Percentiles rank a stretch among this genome's conserved stretches.
These are phyloP conservation scores for Penicillium canescens DNA, from an alignment of 495 filamentous ascomycete genomes.

Conservation along the genomic window DNA sequence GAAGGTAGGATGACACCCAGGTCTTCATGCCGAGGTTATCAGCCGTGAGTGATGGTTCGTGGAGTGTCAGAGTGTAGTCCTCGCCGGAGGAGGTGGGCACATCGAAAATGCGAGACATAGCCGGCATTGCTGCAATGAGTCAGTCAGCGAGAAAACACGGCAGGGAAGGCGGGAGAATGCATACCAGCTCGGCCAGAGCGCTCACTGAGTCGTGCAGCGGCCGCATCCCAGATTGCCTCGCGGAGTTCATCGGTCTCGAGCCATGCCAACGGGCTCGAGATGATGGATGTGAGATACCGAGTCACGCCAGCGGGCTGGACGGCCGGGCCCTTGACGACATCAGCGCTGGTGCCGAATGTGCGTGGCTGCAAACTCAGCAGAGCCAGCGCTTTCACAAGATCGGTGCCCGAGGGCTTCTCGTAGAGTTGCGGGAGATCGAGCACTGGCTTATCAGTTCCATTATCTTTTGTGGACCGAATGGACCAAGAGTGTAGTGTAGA, in stretches of 20 bases:
- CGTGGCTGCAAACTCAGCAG: conserved; percentile 45
- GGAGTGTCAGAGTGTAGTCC: conserved; percentile 67
- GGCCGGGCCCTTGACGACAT: conserved; percentile 30
- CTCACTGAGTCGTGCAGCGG: conserved; percentile 75
- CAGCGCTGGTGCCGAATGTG: conserved; percentile 31
- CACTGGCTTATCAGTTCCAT: conserved; percentile 50
- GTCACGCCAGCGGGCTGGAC: conserved; percentile 43
- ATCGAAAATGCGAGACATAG: conserved; percentile 71
- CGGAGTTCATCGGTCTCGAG: conserved; percentile 66
- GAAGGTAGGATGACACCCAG: conserved; percentile 84
- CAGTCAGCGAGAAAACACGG: conserved; percentile 17
- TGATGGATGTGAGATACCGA: conserved; percentile 73
- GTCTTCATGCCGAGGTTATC: conserved; percentile 92
- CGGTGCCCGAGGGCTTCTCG: conserved; percentile 46
- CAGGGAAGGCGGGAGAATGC: background rate
- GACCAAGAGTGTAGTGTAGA: conserved; percentile 11
- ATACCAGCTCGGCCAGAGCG: conserved; percentile 72
- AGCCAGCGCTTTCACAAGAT: conserved; percentile 45
- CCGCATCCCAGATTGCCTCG: conserved; percentile 77
- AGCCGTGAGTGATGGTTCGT: conserved; percentile 83
- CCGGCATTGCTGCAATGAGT: conserved; percentile 63
- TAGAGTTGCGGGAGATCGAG: conserved; percentile 56
- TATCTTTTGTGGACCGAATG: conserved; percentile 19
- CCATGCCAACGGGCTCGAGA: conserved; percentile 75
- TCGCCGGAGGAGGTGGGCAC: conserved; percentile 58